phyloP scores from a whole-genome alignment of 805 yeast genomes.

The Kurtzmaniella fragi region DNA sequence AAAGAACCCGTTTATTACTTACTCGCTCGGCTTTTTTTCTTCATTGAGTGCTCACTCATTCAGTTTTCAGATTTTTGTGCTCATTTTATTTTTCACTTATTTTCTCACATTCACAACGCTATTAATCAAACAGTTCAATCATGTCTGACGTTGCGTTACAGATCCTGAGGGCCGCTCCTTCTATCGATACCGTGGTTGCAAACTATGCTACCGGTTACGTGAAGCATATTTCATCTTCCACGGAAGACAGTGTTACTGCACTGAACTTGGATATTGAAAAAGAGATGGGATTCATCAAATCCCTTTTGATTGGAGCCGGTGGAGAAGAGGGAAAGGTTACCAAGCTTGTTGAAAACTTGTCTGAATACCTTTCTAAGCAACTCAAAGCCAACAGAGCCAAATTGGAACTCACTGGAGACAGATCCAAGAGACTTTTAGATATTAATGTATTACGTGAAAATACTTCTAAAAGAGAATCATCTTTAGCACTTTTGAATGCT shows the following conservation, averaged over 20 bases:
- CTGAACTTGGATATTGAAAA: slow-evolving; percentile 60
- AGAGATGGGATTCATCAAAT: slow-evolving; percentile 66
- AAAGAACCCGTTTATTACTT: no score
- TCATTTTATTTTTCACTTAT: no score
- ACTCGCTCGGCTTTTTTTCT: no score
- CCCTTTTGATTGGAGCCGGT: slow-evolving; percentile 75
- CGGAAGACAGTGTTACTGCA: slow-evolving; percentile 78
- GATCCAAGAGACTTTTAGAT: slow-evolving; percentile 81
- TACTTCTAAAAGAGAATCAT: slow-evolving; percentile 64
- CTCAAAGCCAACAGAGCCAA: slow-evolving; percentile 66
- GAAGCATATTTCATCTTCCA: slow-evolving; percentile 70
- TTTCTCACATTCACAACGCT: no score
- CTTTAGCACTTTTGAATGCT: slow-evolving; percentile 73
- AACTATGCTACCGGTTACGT: slow-evolving; percentile 92
- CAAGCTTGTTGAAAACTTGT: slow-evolving; percentile 40
- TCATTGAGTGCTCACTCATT: no score
- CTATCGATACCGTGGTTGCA: slow-evolving; percentile 79
- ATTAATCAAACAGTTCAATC: background rate
- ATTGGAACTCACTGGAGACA: slow-evolving; percentile 75
- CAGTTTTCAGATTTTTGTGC: no score
- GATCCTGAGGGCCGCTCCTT: slow-evolving; percentile 81
- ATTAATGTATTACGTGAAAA: slow-evolving; percentile 58
- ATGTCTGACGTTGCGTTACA: slow-evolving; percentile 47
- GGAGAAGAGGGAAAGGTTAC: slow-evolving; percentile 58
- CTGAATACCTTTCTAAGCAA: slow-evolving; percentile 47